A percentile compares a stretch with the other conserved stretches of the same genome.
These are phyloP conservation scores for Acanthamoeba divionensis DNA, from an alignment of 208 protist genomes.

Conservation along the genomic window DNA sequence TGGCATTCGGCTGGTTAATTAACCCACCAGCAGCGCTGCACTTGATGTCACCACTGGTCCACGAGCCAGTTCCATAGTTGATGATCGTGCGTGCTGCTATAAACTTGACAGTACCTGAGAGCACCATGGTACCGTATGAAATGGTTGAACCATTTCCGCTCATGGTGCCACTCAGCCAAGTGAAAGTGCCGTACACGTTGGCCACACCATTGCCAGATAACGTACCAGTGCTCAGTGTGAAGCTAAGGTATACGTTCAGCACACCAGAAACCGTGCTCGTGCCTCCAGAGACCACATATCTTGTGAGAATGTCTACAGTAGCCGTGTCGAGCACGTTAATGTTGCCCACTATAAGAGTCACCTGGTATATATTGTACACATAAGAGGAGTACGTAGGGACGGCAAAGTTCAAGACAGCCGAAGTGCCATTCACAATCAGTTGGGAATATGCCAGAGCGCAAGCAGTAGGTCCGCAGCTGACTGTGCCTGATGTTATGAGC, in stretches of 20 bases:
- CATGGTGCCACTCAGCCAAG: slow-evolving; percentile 30
- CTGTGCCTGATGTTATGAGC: neutral
- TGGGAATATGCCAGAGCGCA: neutral
- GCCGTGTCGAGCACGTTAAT: neutral
- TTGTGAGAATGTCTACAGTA: neutral
- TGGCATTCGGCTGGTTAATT: neutral
- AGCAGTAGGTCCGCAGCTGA: neutral
- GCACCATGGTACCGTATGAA: slow-evolving; percentile 19
- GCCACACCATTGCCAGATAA: neutral
- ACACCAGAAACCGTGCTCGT: slow-evolving; percentile 26
- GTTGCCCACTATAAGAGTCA: neutral
- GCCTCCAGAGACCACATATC: neutral
- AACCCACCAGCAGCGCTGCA: neutral
- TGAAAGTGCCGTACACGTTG: slow-evolving; percentile 30
- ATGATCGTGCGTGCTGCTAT: neutral
- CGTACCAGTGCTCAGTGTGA: slow-evolving; percentile 41
- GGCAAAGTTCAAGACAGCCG: neutral
- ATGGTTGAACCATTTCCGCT: neutral
- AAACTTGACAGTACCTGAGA: slow-evolving; percentile 11
- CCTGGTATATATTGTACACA: too few relatives aligned
- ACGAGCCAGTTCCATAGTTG: slow-evolving; percentile 2
- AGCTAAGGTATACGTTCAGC: slow-evolving; percentile 8
- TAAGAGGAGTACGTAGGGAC: neutral
- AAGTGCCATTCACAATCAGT: neutral
- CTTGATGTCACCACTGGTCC: slow-evolving; percentile 3